Conservation (phyloP, 805 yeast genomes). For the Cyberlindnera subsufficiens region DNA sequence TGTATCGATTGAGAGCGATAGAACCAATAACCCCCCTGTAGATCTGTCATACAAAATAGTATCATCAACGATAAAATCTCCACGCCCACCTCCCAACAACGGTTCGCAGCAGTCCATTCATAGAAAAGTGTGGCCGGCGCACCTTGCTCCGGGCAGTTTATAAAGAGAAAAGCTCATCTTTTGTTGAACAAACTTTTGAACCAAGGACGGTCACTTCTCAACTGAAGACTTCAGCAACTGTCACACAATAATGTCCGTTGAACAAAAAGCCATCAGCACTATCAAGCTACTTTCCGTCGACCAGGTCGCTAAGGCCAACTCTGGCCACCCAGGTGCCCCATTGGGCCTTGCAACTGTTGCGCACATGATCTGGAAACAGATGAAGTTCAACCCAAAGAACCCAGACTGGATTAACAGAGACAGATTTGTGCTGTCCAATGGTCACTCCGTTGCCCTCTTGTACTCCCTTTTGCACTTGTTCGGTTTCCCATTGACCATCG, state of each 20-base stretch:
- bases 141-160: not conserved
- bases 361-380: constrained; percentile 73
- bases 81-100: no score
- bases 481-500: constrained; percentile 76
- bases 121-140: not conserved
- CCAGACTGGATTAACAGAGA: constrained; percentile 94
- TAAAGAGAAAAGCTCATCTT: not conserved
- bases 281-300: constrained; percentile 88
- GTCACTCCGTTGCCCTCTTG: constrained; percentile 90
- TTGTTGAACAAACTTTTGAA: no score
- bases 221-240: not conserved
- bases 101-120: no score
- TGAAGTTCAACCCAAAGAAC: constrained; percentile 86
- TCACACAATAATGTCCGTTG: constrained; percentile 33
- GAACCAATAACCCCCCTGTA: no score
- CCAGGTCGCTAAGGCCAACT: constrained; percentile 79
- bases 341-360: constrained; percentile 97
- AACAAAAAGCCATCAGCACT: constrained; percentile 74
- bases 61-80: no score
- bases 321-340: constrained; percentile 99
- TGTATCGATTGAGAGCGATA: no score
- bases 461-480: constrained; percentile 80
- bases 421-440: constrained; percentile 91
- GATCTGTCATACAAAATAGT: no score
- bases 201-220: no score